Evolutionary conservation across 805 yeast species (phyloP), one percentile per base, ranked within the genome.

Genomic region (Zygoascus ofunaensis): DNA sequence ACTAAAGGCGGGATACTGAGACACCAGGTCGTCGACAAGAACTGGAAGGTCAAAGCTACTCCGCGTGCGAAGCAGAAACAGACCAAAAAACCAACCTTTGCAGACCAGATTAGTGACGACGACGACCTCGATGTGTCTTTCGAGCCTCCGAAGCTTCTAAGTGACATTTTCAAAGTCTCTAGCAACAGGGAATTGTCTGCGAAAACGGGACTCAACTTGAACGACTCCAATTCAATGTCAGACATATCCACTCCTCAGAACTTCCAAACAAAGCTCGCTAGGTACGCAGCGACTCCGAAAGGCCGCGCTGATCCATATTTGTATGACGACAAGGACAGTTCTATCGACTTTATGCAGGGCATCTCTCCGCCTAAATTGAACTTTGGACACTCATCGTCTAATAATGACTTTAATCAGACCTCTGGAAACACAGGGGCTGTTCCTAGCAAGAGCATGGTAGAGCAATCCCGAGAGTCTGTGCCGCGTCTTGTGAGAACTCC

Each of bases 31-130:
- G 51, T 62, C 37, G 62, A 63, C 45, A 52, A 54, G 39, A 55
- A 55, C 41, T 63, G 63, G 65, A 53, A 56, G n/a, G 40, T 63
- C 32, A 63, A 61, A 45, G 61, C 53, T 5, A 63, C 67, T 5
- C 67, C 66, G 3, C 37, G 37, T 23, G 28, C 47, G 23, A 33
- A 19, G 19, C 26, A 28, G 10, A 30, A 42, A 38, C 34, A 40
- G 37, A 14, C 19, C 30, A 40, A 23, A 28, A 28, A 24, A 24
- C 22, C 36, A 4, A 37, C 19, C 21, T 36, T 38, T 24, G 41
- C 41, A 26, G 41, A 37, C 18, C 34, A 37, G 17, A 7, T n/a
- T 14, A 34, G 19, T 34, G 23, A 33, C 17, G 34, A 35, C 14
- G 45, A 42, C 24, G 45, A 36, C 12, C 34, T 36, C 14, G 48